Conservation (phyloP, 176 grass and related monocot species). For the Alopecurus myosuroides region DNA sequence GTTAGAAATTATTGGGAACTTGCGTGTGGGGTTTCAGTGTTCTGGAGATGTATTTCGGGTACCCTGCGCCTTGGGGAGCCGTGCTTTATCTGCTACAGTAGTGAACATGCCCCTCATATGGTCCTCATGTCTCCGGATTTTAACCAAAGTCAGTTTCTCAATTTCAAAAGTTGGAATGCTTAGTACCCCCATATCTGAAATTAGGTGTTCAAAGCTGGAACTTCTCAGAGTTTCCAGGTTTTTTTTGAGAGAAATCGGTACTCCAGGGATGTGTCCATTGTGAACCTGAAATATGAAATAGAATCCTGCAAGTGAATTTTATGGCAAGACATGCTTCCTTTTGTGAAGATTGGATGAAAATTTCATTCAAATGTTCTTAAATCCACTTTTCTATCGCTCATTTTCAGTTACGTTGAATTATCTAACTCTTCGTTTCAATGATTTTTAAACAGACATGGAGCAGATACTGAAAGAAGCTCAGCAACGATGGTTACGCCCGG, state of each 20-base stretch:
- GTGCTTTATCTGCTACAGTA: background rate
- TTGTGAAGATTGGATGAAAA: background rate
- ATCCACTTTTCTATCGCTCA: background rate
- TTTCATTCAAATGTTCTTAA: background rate
- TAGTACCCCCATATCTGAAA: background rate
- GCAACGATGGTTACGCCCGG: conserved; percentile 77
- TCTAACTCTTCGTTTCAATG: conserved; percentile 19
- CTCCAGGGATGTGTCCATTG: background rate
- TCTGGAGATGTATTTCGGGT: background rate
- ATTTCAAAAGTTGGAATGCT: background rate
- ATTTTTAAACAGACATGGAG: conserved; percentile 65
- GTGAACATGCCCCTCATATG: background rate
- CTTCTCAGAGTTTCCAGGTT: background rate
- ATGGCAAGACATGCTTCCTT: background rate
- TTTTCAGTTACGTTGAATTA: background rate
- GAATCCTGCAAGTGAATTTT: background rate
- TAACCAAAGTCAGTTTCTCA: background rate
- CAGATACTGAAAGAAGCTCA: conserved; percentile 92
- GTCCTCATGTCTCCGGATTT: background rate
- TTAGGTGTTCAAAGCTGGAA: background rate
- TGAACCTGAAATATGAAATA: background rate
- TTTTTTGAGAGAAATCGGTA: background rate
- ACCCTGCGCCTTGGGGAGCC: background rate
- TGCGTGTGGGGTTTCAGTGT: background rate
- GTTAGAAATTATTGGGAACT: background rate